Conservation (phyloP, 306 rosid genomes). For the Cicer judaicum region DNA sequence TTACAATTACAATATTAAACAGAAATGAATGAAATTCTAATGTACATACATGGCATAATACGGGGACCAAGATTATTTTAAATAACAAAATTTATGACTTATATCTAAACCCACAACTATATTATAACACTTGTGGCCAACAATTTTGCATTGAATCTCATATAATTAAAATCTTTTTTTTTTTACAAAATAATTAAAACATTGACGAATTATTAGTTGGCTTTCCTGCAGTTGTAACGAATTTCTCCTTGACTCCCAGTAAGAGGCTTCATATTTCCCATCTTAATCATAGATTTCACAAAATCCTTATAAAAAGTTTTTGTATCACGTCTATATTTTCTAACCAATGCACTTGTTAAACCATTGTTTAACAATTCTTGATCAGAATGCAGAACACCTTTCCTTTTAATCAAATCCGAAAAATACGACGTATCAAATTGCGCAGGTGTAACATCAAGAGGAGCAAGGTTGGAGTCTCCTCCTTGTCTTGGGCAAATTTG, state of each 20-base stretch:
- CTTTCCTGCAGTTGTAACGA: constrained; percentile 54
- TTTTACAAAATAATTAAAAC: too few relatives aligned
- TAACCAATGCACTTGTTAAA: constrained; percentile 45
- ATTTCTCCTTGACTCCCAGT: constrained; percentile 51
- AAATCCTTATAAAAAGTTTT: constrained; percentile 43
- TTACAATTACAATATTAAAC: too few relatives aligned
- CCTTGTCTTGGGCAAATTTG: constrained; percentile 47
- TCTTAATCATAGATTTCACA: constrained; percentile 51
- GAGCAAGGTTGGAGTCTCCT: constrained; percentile 50
- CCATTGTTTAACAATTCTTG: constrained; percentile 54
- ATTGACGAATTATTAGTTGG: background rate
- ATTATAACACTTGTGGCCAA: too few relatives aligned
- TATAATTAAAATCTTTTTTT: too few relatives aligned
- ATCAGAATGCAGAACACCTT: constrained; percentile 59
- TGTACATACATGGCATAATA: too few relatives aligned
- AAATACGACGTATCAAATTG: constrained; percentile 43
- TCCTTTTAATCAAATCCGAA: constrained; percentile 31
- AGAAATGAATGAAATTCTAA: too few relatives aligned
- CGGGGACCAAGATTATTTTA: too few relatives aligned
- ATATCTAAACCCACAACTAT: too few relatives aligned
- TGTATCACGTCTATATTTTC: constrained; percentile 31
- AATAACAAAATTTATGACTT: too few relatives aligned
- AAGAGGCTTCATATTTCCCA: constrained; percentile 62
- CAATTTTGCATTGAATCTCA: too few relatives aligned
- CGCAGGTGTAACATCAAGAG: constrained; percentile 46